Evolutionary conservation across 1,284 basidiomycete genomes (phyloP), one percentile per base, ranked within the genome.

Genomic region (Pholiota adiposa): DNA sequence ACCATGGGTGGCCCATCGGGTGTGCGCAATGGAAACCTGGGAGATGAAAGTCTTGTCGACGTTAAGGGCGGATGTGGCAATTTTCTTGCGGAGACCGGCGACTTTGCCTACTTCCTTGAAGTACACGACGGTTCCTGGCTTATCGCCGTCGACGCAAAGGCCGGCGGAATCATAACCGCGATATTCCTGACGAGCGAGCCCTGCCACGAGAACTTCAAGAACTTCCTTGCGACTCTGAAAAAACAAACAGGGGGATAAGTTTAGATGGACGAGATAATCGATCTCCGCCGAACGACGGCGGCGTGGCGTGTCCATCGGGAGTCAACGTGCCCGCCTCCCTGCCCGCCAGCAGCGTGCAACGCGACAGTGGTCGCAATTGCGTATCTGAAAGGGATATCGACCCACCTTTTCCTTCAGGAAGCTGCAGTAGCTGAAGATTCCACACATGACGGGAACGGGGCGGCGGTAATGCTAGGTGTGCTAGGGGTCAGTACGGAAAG

Each of bases 71-170:
- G 93, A 89, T 65, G 85, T 83, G 58, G 89, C 88, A 70, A 98
- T 97, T 79, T 92, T 89, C 82, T 97, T 93, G 77, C 95, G 92
- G 60, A 99, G 86, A 29, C 92, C 91, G 52, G 92, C 90, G 63
- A 99, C 97, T 79, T 99, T 99, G 78, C 97, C 97, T 56, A 99
- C 97, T 78, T 97, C 93, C 83, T 98, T 99, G 90, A 97, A 99
- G 80, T 91, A 94, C 62, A 94, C 70, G 60, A 93, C 82, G 57
- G 89, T 83, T 50, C 87, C 87, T 5, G 89, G 80, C 68, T 89
- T 87, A 83, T 99, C 96, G 36, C 96, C 97, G 72, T 99, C 97
- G 68, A 98, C 87, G 65, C 93, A 94, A 65, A 99, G 86, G 74
- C 96, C 96, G 11, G 97, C 97, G 70, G 93, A 96, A 77, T 99